phyloP scores from a whole-genome alignment of 2,329 filamentous ascomycete genomes.

The Sporothrix humicola region DNA sequence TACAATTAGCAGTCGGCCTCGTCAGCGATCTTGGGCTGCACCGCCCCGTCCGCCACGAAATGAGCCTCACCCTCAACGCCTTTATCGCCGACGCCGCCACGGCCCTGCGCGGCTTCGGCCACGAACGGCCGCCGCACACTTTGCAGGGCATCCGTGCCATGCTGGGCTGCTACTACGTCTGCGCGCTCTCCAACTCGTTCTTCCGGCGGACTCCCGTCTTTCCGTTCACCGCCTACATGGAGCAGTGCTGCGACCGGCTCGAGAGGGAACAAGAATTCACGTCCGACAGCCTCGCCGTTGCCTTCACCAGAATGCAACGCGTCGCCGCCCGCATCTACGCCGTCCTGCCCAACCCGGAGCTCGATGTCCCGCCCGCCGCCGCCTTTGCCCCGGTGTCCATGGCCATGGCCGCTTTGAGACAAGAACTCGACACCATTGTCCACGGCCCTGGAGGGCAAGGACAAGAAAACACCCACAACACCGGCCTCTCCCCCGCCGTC shows the following conservation, averaged over 20 bases:
- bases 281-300: conserved; percentile 45
- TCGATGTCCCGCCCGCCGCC: background rate
- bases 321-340: conserved; percentile 43
- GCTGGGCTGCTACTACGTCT: conserved; percentile 50
- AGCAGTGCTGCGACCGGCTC: conserved; percentile 46
- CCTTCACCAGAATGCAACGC: conserved; percentile 46
- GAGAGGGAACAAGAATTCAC: conserved; percentile 42
- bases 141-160: conserved; percentile 49
- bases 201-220: conserved; percentile 46
- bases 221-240: conserved; percentile 45
- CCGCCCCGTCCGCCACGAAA: conserved; percentile 40
- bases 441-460: background rate
- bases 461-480: too few species aligned
- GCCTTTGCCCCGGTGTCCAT: conserved; percentile 44
- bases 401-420: conserved; percentile 44
- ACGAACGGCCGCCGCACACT: conserved; percentile 40
- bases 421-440: conserved; percentile 44
- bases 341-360: conserved; percentile 40
- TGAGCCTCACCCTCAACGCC: conserved; percentile 40
- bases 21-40: conserved; percentile 49
- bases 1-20: conserved; percentile 50
- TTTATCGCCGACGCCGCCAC: conserved; percentile 46
- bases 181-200: conserved; percentile 45
- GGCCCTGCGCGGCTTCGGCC: conserved; percentile 32
- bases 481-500: conserved; percentile 37